Conservation (phyloP, 805 yeast species). For the Peterozyma toletana region DNA sequence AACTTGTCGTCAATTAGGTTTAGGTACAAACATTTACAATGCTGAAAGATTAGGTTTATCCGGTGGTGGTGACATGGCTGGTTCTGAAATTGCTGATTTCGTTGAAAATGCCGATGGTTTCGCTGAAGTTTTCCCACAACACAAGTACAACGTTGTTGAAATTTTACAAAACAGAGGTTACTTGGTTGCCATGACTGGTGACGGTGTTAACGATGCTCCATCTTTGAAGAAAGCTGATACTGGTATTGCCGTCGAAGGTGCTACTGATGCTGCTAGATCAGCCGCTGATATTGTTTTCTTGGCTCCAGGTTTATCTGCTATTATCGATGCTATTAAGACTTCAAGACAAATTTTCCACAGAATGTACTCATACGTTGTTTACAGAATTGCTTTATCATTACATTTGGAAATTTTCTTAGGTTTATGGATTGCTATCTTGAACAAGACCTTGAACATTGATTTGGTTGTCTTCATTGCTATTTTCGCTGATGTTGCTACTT, state of each 20-base stretch:
- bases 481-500: slow-evolving; percentile 95
- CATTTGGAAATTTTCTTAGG: slow-evolving; percentile 94
- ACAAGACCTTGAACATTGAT: slow-evolving; percentile 80
- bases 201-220: slow-evolving; percentile 98
- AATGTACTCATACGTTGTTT: slow-evolving; percentile 96
- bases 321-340: slow-evolving; percentile 90
- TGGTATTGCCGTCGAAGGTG: slow-evolving; percentile 99
- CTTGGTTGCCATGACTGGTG: slow-evolving; percentile 99
- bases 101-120: slow-evolving; percentile 98
- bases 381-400: slow-evolving; percentile 93
- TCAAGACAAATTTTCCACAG: slow-evolving; percentile 98
- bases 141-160: slow-evolving; percentile 93
- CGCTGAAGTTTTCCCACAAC: slow-evolving; percentile 98
- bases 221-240: slow-evolving; percentile 92
- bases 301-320: slow-evolving; percentile 93
- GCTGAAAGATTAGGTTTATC: slow-evolving; percentile 96
- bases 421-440: slow-evolving; percentile 92
- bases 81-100: slow-evolving; percentile 95
- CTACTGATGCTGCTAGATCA: slow-evolving; percentile 94
- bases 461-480: slow-evolving; percentile 94
- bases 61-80: slow-evolving; percentile 90
- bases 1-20: slow-evolving; percentile 95
- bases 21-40: slow-evolving; percentile 93
- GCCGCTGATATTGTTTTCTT: slow-evolving; percentile 95
- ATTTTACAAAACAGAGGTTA: slow-evolving; percentile 92